Evolutionary conservation across 2,329 filamentous ascomycete species (phyloP), one percentile per base, ranked within the genome.

Genomic region (Fusarium aywerte): DNA sequence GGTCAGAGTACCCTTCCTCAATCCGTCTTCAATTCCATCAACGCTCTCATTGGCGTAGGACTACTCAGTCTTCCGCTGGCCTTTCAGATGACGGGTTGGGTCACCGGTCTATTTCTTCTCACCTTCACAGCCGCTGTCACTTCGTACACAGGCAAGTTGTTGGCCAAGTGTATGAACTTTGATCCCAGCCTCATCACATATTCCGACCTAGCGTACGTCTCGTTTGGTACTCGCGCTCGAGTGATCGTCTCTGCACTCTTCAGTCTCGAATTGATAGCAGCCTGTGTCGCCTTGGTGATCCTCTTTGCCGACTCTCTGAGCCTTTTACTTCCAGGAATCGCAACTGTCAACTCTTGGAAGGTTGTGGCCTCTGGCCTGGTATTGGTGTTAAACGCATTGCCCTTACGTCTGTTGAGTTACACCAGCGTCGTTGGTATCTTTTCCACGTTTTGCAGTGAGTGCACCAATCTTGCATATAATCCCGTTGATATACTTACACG

Each of bases 21-120:
- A 80, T 98, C 95, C 8, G 87, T 97, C 65, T 97, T 98, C 83
- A 99, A 99, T 79, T 96, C 93, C 4, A 95, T 95, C 76, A 97
- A 97, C 67, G 92, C 96, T 49, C 82, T 97, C 60, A 95, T 97
- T 63, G 94, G 94, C 16, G 90, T 99, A 29, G 95, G 95, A 1
- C 81, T 99, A 29, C 84, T 99, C 49, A 96, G 92, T 77, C 82
- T 99, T 53, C 96, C 95, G 7, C 85, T 98, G 74, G 95, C 92
- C 7, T 83, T 98, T 73, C 92, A 90, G 73, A 93, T 97, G 77
- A 89, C 92, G 13, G 95, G 93, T 48, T 97, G 94, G 94, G 79
- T 97, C 38, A 87, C 93, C 63, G 96, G 96, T 51, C 84, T 97
- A 73, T 65, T 85, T 39, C 90, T 96, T 67, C 83, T 98, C 55